phyloP scores from a whole-genome alignment of 1,139 yeast genomes.

The Zygoascus sp. region DNA sequence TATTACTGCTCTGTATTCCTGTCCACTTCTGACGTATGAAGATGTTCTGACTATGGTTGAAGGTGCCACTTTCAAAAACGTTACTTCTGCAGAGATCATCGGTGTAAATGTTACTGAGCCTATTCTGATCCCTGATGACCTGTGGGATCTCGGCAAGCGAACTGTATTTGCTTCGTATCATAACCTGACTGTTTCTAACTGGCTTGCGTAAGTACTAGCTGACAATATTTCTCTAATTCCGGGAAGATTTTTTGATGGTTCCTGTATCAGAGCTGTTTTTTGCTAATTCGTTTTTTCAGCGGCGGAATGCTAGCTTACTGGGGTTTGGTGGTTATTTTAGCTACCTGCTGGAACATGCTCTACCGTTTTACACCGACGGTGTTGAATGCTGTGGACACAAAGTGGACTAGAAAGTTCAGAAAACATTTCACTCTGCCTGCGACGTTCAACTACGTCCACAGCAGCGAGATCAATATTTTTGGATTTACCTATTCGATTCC shows the following conservation, averaged over 20 bases:
- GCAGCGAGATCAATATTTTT: conserved; percentile 33
- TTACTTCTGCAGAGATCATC: conserved; percentile 2
- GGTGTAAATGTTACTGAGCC: conserved; percentile 9
- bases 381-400: conserved; percentile 15
- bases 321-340: conserved; percentile 11
- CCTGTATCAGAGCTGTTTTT: too few relatives aligned
- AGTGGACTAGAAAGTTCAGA: conserved; percentile 17
- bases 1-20: neutral
- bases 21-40: neutral
- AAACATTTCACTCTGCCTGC: conserved; percentile 39
- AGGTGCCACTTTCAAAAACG: neutral
- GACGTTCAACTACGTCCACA: conserved; percentile 42
- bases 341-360: conserved; percentile 12
- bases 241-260: too few relatives aligned
- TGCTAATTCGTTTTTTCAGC: conserved; percentile 5
- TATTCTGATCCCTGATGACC: conserved; percentile 5
- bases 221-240: too few relatives aligned
- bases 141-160: neutral
- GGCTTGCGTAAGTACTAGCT: neutral
- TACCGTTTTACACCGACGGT: conserved; percentile 8
- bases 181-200: neutral
- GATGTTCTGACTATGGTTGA: neutral
- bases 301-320: conserved; percentile 11
- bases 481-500: conserved; percentile 45
- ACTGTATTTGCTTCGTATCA: neutral